Evolutionary conservation across 2,329 filamentous ascomycete species (phyloP).

Genomic region (Pestalotiopsis sp.): DNA sequence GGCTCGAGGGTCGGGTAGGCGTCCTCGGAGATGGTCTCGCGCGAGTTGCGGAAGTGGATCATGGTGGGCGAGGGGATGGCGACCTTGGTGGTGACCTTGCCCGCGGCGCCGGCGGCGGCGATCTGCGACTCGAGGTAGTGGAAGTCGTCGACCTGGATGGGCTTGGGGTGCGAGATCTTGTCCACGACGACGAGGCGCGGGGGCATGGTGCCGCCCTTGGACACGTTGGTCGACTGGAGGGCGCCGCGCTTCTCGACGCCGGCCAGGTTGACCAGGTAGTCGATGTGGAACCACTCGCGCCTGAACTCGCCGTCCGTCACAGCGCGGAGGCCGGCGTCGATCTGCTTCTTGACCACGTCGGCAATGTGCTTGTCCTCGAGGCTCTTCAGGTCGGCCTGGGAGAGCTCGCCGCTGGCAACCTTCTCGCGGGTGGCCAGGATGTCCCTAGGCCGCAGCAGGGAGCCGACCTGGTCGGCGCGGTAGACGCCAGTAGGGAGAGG

Average conservation of each 20-base stretch:
- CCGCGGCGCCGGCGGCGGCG: constrained; percentile 29
- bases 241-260: constrained; percentile 55
- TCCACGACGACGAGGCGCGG: constrained; percentile 56
- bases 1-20: constrained; percentile 57
- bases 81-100: constrained; percentile 50
- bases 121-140: constrained; percentile 53
- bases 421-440: constrained; percentile 53
- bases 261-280: constrained; percentile 57
- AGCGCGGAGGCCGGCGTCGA: constrained; percentile 49
- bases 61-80: constrained; percentile 63
- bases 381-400: constrained; percentile 46
- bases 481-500: constrained; percentile 45
- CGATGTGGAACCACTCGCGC: constrained; percentile 60
- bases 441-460: constrained; percentile 53
- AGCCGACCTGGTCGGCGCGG: constrained; percentile 59
- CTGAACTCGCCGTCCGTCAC: constrained; percentile 62
- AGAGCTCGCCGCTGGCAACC: constrained; percentile 44
- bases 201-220: constrained; percentile 53
- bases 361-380: constrained; percentile 54
- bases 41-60: constrained; percentile 60
- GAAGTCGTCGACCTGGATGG: constrained; percentile 61
- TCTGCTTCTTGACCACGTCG: constrained; percentile 49
- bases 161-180: constrained; percentile 54
- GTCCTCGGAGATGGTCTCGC: constrained; percentile 52
- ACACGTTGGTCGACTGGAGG: constrained; percentile 43